Evolutionary conservation across 257 asterid species (phyloP), one percentile per base, ranked within the genome.

Genomic region (Echites panduratus): DNA sequence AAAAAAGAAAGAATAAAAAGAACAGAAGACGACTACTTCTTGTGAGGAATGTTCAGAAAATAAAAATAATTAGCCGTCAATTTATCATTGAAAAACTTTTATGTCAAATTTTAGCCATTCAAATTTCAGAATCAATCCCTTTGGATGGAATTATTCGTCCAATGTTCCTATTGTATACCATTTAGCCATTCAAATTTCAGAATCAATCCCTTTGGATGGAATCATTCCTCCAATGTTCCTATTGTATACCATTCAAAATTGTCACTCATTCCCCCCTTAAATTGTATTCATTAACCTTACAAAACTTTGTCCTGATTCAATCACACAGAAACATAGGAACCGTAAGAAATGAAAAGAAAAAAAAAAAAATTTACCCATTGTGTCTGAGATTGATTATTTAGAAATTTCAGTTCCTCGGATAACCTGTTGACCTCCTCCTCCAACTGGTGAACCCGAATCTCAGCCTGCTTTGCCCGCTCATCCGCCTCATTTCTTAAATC

Each of bases 401-500:
- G 81, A 50, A 79, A 80, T 5, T 75, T 81, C 78, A 91, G 73
- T 77, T 91, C 95, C 71, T 88, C 90, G 38, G 78, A 75, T 81
- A 94, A 79, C 74, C 70, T 77, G 72, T 67, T 68, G 29, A 84
- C 84, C 82, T 90, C 94, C 79, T 84, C 96, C 86, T 85, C 91
- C 84, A 92, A 83, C 62, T 79, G 85, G 44, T 5, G 80, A 54
- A 82, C 87, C 75, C 89, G 83, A 68, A 54, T 57, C 84, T 92
- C 98, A 2, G 96, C 94, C 56, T 81, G 95, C 81, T 84, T 95
- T 13, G 96, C 98, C 83, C 92, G 85, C 82, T 87, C 91, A 70
- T 95, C 98, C 0, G 95, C 97, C 92, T 95, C 99, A 32, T 95
- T 90, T 0, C 94, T 96, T 5, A 95, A 95, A 82, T 95, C 99